Base-by-base conservation (phyloP, 169 alveolate species). In the Neospora caninum region DNA sequence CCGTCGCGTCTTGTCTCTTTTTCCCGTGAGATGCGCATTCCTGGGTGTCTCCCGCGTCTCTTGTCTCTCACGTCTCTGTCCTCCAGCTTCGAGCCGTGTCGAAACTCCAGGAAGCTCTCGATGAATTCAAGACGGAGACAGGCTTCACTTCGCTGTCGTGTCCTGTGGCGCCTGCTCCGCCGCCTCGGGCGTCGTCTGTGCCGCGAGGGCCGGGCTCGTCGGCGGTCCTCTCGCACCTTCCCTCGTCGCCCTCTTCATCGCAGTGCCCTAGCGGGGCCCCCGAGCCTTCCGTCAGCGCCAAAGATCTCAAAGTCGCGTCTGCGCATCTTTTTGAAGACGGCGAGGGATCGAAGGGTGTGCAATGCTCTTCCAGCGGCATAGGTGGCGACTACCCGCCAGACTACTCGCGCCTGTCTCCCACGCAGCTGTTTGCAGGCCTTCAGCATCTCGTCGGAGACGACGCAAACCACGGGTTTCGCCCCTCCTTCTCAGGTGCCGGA, bases 61-160 rank as follows among this genome's bases (percentile, higher is more conserved):
- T 49, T 49, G 4, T 49, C 58, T 49, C 58, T 49, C 58, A 4
- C 13, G 58, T 49, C 58, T 49, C 58, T 13, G 13, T 38, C 6
- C 38, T 31, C 16, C 43, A 87, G 92, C 73, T 87, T 34, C 92
- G 80, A 0, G 92, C 92, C 34, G 80, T 87, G 82, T 87, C 92
- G 31, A 45, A 87, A 38, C 49, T 87, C 38, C 39, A 53, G 25
- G 92, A 87, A 45, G 92, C 92, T 49, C 34, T 87, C 53, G 53
- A 45, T 31, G 58, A 87, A 13, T 54, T 53, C 92, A 87, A 87
- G 36, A 13, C 78, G 73, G 78, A 53, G 92, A 53, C 82, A n/a
- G 92, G 80, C 29, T 53, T 87, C 36, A 42, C 73, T 29, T 64
- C 34, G 34, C 73, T 64, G 73, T 64, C n/a, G n/a, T 7, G 73